Conservation (phyloP, 495 filamentous ascomycete species). For the Jackrogersella multiformis region DNA sequence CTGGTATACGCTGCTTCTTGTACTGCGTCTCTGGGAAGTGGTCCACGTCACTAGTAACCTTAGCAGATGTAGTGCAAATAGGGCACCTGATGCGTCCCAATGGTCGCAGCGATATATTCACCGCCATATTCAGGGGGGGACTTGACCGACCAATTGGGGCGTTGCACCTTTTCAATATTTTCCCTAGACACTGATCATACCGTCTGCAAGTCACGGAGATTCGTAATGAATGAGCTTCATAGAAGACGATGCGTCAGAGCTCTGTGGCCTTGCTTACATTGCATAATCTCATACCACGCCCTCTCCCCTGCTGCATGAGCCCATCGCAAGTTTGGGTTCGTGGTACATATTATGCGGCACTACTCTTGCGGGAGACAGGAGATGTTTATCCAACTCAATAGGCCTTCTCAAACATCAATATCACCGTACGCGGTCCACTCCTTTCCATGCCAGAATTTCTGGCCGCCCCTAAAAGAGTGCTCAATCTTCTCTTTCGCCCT, state of each 20-base stretch:
- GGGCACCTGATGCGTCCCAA: slow-evolving; percentile 35
- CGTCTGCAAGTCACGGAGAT: slow-evolving; percentile 10
- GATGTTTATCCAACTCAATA: background rate
- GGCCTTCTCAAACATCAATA: slow-evolving; percentile 23
- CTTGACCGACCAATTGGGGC: slow-evolving; percentile 1
- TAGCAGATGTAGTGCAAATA: slow-evolving; percentile 29
- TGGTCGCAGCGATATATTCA: slow-evolving; percentile 18
- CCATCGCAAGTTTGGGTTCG: too few relatives aligned
- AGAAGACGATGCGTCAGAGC: background rate
- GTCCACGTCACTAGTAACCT: slow-evolving; percentile 4
- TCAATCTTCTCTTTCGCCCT: slow-evolving; percentile 40
- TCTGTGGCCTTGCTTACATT: background rate
- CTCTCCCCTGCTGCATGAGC: too few relatives aligned
- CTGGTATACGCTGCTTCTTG: slow-evolving; percentile 33
- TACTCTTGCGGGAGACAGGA: too few relatives aligned
- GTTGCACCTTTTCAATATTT: slow-evolving; percentile 16
- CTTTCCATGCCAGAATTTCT: slow-evolving; percentile 43
- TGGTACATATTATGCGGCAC: too few relatives aligned
- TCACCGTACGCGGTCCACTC: slow-evolving; percentile 42
- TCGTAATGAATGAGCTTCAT: background rate
- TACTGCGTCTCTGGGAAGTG: slow-evolving; percentile 13
- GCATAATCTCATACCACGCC: background rate
- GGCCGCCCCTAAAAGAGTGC: slow-evolving; percentile 41
- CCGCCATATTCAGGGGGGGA: slow-evolving; percentile 20
- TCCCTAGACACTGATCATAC: slow-evolving; percentile 10